Conservation (phyloP, 2,329 filamentous ascomycete genomes). For the Orbilia brochopaga region DNA sequence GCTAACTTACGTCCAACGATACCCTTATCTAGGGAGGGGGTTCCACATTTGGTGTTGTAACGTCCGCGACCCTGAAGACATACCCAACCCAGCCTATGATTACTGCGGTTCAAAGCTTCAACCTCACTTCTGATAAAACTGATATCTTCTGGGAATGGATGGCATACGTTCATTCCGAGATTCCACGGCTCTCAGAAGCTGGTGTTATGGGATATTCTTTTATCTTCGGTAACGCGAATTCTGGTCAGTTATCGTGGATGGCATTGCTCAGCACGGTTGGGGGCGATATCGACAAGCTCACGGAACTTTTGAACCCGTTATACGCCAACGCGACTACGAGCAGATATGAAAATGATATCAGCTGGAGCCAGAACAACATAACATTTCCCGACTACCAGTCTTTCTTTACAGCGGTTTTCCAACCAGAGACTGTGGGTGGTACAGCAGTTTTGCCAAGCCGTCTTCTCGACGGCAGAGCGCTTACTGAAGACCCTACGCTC, state of each 20-base stretch:
- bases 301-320: conserved; percentile 14
- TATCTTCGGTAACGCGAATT: conserved; percentile 54
- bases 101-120: conserved; percentile 56
- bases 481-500: conserved; percentile 50
- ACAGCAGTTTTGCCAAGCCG: conserved; percentile 56
- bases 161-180: conserved; percentile 59
- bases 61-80: conserved; percentile 60
- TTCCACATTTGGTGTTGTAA: conserved; percentile 61
- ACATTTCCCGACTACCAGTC: conserved; percentile 52
- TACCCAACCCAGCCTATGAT: conserved; percentile 57
- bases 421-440: conserved; percentile 53
- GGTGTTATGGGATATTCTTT: conserved; percentile 58
- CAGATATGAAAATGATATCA: conserved; percentile 43
- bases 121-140: conserved; percentile 55
- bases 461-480: conserved; percentile 57
- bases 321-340: conserved; percentile 5
- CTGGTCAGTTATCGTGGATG: conserved; percentile 5
- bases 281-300: conserved; percentile 16
- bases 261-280: conserved; percentile 20
- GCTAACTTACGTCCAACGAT: too few species aligned
- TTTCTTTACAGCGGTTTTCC: conserved; percentile 51
- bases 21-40: conserved; percentile 65
- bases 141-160: conserved; percentile 58
- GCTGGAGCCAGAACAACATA: conserved; percentile 40
- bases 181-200: conserved; percentile 61